phyloP scores from a whole-genome alignment of 2,329 filamentous ascomycete genomes.

The Monilinia vaccinii-corymbosi region DNA sequence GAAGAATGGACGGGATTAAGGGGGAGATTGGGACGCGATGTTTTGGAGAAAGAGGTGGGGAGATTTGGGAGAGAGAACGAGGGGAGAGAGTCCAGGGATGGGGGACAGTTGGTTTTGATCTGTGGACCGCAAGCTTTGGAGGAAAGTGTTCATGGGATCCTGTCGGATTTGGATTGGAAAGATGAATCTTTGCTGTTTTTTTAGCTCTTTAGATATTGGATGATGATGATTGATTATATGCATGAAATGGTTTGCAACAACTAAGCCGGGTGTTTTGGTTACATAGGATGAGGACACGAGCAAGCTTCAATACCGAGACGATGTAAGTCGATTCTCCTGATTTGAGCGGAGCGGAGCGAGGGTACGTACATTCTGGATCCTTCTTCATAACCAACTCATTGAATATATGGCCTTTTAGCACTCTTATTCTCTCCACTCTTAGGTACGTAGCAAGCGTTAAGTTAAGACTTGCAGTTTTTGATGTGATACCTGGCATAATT shows the following conservation, averaged over 20 bases:
- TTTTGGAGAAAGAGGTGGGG: constrained; percentile 52
- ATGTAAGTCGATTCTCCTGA: too few relatives aligned
- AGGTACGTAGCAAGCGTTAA: too few relatives aligned
- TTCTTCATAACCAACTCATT: too few relatives aligned
- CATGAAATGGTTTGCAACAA: too few relatives aligned
- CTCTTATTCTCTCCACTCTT: too few relatives aligned
- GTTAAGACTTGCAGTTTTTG: too few relatives aligned
- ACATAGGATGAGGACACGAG: too few relatives aligned
- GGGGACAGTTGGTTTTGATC: constrained; percentile 57
- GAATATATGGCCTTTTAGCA: too few relatives aligned
- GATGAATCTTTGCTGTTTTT: constrained; percentile 71
- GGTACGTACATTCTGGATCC: too few relatives aligned
- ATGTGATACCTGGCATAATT: too few relatives aligned
- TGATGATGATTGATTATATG: background rate
- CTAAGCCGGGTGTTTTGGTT: background rate
- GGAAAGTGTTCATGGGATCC: constrained; percentile 48
- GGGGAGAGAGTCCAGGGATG: constrained; percentile 1
- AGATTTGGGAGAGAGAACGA: constrained; percentile 30
- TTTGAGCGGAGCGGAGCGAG: too few relatives aligned
- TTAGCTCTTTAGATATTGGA: constrained; percentile 31
- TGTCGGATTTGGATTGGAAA: constrained; percentile 58
- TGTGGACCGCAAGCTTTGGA: constrained; percentile 75
- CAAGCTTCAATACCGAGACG: too few relatives aligned
- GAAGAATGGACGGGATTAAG: constrained; percentile 57
- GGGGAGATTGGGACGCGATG: constrained; percentile 55